Base-by-base conservation (phyloP, 352 stramenopile genomes). In the Pythium sukuiense region DNA sequence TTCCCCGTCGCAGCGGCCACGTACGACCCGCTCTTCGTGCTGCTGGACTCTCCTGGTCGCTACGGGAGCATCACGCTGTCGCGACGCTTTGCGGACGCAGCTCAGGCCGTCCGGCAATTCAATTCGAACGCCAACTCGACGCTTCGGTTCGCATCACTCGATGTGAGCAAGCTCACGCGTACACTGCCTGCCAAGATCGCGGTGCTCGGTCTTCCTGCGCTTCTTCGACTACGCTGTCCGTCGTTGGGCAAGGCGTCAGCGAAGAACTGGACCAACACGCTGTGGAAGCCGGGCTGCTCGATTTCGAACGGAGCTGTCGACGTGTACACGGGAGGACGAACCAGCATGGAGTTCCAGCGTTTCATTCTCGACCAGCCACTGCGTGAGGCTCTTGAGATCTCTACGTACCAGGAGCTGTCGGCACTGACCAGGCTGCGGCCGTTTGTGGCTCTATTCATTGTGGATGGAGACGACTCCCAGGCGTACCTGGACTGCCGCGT, bases 11-110 rank as follows among this genome's bases (percentile, higher is more conserved):
- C 71, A 1, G 55, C 65, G 0, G n/a, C 55, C 4, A 33, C 53
- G n/a, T 81, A 63, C 54, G 52, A 72, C 7, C 71, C 76, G 52
- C 60, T 83, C 20, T 71, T 83, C 63, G 61, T 83, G 68, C 71
- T 83, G n/a, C 70, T 83, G 16, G 76, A 83, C 53, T 72, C 69
- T 16, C 55, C 69, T 2, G 41, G 52, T 14, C 76, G 73, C 3
- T 65, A 70, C 12, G 76, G 69, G 9, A 76, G 71, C 33, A 9
- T 69, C 5, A 70, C 70, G 33, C 63, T 83, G n/a, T 72, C 67
- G 46, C 45, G 53, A 2, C 55, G 69, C 41, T 81, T 83, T 45
- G 59, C 68, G 0, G 69, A 77, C n/a, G 76, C 76, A 0, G 73
- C 73, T 24, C 67, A 65, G 20, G 46, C 63, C 3, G 41, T 83